phyloP scores from a whole-genome alignment of 148 eudicot species.

The Tetragonia tetragonoides region DNA sequence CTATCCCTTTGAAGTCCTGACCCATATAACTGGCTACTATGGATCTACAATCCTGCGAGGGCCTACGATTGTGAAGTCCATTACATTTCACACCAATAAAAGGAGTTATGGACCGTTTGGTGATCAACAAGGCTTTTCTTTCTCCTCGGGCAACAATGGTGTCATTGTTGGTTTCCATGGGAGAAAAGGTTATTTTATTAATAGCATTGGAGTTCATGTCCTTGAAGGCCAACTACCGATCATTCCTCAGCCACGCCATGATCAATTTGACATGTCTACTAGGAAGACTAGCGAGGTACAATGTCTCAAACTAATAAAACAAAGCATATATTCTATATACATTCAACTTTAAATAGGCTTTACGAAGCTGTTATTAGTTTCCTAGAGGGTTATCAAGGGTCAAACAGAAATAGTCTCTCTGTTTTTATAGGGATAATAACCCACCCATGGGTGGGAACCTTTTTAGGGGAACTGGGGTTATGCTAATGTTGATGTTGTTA shows the following conservation, averaged over 20 bases:
- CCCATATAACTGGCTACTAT: constrained; percentile 33
- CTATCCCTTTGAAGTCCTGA: constrained; percentile 34
- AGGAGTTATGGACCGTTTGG: constrained; percentile 45
- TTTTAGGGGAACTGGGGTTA: too few species aligned
- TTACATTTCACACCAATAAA: constrained; percentile 39
- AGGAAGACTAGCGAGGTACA: constrained; percentile 22
- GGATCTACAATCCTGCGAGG: constrained; percentile 38
- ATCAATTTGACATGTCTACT: constrained; percentile 23
- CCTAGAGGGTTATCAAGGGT: too few species aligned
- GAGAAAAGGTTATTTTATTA: constrained; percentile 35
- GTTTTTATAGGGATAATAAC: too few species aligned
- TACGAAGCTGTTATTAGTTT: too few species aligned
- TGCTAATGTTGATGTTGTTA: too few species aligned
- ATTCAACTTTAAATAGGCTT: too few species aligned
- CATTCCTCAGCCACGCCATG: constrained; percentile 14
- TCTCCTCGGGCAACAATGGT: constrained; percentile 36
- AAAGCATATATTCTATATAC: neutral
- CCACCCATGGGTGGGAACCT: too few species aligned
- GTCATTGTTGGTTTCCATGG: constrained; percentile 42
- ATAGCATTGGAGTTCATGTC: constrained; percentile 42
- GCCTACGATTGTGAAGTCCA: constrained; percentile 36
- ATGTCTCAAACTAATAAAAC: neutral
- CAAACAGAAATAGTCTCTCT: too few species aligned
- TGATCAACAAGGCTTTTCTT: constrained; percentile 37
- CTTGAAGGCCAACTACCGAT: constrained; percentile 21